A percentile compares a stretch with the other conserved stretches of the same genome.
phyloP scores from a whole-genome alignment of 805 yeast species.

The Hyphopichia homilentoma region DNA sequence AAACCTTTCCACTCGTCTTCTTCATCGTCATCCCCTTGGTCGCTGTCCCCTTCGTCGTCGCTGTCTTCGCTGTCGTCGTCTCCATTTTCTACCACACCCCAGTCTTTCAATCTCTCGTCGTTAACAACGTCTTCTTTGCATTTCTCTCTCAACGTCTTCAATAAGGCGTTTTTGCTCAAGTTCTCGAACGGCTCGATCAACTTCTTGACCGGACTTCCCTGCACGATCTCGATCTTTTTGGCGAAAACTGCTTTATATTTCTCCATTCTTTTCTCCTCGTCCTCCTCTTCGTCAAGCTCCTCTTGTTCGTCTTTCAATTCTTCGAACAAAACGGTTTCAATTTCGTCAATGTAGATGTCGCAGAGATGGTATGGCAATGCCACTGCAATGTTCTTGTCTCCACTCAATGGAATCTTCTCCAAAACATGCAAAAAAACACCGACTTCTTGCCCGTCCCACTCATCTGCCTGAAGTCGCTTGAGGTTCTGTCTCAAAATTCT shows the following conservation, averaged over 20 bases:
- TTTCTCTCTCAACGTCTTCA: constrained; percentile 63
- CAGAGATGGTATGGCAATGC: constrained; percentile 82
- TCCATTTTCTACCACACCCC: constrained; percentile 51
- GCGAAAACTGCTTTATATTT: constrained; percentile 15
- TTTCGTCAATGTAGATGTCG: constrained; percentile 81
- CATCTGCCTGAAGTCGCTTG: constrained; percentile 45
- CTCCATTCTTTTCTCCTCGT: constrained; percentile 32
- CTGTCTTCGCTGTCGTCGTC: constrained; percentile 16
- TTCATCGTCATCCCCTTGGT: constrained; percentile 7
- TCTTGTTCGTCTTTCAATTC: constrained; percentile 45
- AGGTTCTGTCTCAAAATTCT: constrained; percentile 66
- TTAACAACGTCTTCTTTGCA: constrained; percentile 62
- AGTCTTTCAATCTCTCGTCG: constrained; percentile 58
- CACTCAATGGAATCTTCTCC: constrained; percentile 48
- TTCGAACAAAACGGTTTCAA: constrained; percentile 61
- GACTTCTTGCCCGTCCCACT: constrained; percentile 54
- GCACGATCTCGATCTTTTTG: constrained; percentile 30
- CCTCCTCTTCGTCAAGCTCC: constrained; percentile 23
- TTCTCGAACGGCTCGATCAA: constrained; percentile 60
- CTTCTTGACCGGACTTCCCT: constrained; percentile 47
- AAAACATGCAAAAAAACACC: constrained; percentile 43
- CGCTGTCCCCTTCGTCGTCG: constrained; percentile 15
- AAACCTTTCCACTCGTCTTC: constrained; percentile 36
- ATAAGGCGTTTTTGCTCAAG: constrained; percentile 44
- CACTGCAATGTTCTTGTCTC: constrained; percentile 56